phyloP scores from a whole-genome alignment of 2,329 filamentous ascomycete species.

The Ceratocystis diversiconidia region DNA sequence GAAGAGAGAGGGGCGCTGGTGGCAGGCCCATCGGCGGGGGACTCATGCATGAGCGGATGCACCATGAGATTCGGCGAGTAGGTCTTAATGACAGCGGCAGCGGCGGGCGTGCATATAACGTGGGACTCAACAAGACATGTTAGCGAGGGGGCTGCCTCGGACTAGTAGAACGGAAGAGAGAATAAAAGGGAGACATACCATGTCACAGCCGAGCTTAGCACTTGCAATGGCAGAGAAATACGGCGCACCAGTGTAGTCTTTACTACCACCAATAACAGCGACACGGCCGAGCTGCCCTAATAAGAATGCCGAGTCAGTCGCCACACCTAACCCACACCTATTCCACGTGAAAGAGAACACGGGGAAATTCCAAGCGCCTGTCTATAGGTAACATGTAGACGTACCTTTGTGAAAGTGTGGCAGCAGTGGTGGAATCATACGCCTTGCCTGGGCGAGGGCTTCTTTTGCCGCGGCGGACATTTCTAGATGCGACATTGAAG shows the following conservation, averaged over 20 bases:
- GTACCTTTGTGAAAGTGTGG: constrained; percentile 91
- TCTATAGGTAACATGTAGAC: constrained; percentile 18
- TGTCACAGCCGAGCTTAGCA: constrained; percentile 74
- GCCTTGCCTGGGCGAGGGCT: constrained; percentile 66
- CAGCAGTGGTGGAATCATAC: constrained; percentile 87
- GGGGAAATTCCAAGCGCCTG: neutral
- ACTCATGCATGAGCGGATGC: constrained; percentile 83
- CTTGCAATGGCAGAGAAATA: constrained; percentile 98
- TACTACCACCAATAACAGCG: constrained; percentile 84
- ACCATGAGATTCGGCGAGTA: constrained; percentile 99
- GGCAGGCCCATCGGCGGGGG: constrained; percentile 20
- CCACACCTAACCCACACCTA: no score
- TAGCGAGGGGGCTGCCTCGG: neutral
- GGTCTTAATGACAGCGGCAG: constrained; percentile 81
- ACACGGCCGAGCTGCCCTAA: constrained; percentile 81
- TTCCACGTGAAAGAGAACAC: no score
- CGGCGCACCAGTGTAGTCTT: constrained; percentile 92
- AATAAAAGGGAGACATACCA: constrained; percentile 41
- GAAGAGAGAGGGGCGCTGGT: constrained; percentile 29
- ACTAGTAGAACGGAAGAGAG: neutral
- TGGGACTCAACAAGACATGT: constrained; percentile 46
- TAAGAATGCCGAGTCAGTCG: neutral
- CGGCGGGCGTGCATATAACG: constrained; percentile 86
- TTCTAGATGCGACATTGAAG: constrained; percentile 21
- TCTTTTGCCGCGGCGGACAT: constrained; percentile 61